Percentiles rank a stretch among this genome's conserved stretches.
phyloP scores from a whole-genome alignment of 345 rosid species.

The Cardamine chenopodiifolia region DNA sequence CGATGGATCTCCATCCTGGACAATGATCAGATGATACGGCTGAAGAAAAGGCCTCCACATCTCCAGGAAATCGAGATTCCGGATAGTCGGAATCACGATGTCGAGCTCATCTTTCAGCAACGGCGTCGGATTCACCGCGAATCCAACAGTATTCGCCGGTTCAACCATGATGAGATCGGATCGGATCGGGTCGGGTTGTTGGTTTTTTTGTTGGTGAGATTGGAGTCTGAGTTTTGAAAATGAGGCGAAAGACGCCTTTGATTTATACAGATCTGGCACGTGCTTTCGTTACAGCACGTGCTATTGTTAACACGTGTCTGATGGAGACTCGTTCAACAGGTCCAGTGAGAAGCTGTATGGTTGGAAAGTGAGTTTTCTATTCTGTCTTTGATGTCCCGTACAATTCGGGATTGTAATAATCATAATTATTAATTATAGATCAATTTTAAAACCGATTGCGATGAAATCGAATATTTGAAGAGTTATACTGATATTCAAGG shows the following conservation, averaged over 20 bases:
- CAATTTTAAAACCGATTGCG: neutral
- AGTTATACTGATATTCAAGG: neutral
- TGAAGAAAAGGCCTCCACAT: constrained; percentile 98
- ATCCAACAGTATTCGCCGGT: constrained; percentile 51
- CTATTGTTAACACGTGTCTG: neutral
- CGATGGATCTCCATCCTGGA: constrained; percentile 94
- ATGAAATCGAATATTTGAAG: neutral
- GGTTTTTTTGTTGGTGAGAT: neutral
- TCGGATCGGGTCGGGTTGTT: constrained; percentile 3
- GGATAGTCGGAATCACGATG: constrained; percentile 90
- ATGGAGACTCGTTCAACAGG: neutral
- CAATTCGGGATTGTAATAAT: constrained; percentile 20
- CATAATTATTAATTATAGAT: neutral
- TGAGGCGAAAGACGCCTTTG: neutral
- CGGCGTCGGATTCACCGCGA: constrained; percentile 48
- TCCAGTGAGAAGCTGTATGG: constrained; percentile 21
- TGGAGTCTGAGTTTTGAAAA: constrained; percentile 16
- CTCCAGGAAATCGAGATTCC: constrained; percentile 93
- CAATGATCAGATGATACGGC: constrained; percentile 94
- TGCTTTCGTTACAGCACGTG: constrained; percentile 24
- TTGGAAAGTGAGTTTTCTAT: constrained; percentile 1
- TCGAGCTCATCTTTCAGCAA: constrained; percentile 83
- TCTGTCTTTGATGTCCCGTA: constrained; percentile 25
- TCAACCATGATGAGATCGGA: constrained; percentile 52
- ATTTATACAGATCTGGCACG: constrained; percentile 41